These are phyloP conservation scores for Jamesozyma rosinii DNA, from an alignment of 805 yeast species.

Conservation along the genomic window DNA sequence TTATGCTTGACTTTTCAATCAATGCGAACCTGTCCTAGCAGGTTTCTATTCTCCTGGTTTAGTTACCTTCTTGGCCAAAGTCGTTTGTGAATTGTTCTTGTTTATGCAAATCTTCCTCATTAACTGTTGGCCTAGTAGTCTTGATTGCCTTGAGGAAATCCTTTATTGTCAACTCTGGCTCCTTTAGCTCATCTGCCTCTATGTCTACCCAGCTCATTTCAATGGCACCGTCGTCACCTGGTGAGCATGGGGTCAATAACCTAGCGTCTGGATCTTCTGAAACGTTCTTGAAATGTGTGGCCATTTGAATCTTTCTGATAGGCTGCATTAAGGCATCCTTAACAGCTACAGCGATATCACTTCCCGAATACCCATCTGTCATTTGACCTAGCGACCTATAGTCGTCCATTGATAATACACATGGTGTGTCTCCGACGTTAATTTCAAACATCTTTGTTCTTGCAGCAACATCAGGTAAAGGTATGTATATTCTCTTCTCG, in stretches of 20 bases:
- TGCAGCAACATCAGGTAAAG: conserved; percentile 90
- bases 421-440: conserved; percentile 85
- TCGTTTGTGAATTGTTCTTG: conserved; percentile 86
- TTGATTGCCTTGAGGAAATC: conserved; percentile 91
- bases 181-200: conserved; percentile 77
- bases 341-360: conserved; percentile 92
- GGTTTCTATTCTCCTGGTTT: background rate
- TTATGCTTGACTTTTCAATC: background rate
- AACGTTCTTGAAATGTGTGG: conserved; percentile 80
- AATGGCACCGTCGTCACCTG: conserved; percentile 79
- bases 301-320: conserved; percentile 85
- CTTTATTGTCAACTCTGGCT: conserved; percentile 81
- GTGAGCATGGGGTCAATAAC: conserved; percentile 85
- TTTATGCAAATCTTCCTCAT: conserved; percentile 67
- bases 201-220: conserved; percentile 94
- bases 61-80: conserved; percentile 91
- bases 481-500: conserved; percentile 88
- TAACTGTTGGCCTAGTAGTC: conserved; percentile 90
- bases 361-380: conserved; percentile 97
- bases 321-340: conserved; percentile 98
- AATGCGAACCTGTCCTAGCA: background rate
- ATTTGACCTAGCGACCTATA: conserved; percentile 72
- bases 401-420: conserved; percentile 64
- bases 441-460: conserved; percentile 89
- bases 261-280: conserved; percentile 32